Evolutionary conservation across 2,329 filamentous ascomycete genomes (phyloP).

Genomic region (Nannizziopsis arthrosporioides): DNA sequence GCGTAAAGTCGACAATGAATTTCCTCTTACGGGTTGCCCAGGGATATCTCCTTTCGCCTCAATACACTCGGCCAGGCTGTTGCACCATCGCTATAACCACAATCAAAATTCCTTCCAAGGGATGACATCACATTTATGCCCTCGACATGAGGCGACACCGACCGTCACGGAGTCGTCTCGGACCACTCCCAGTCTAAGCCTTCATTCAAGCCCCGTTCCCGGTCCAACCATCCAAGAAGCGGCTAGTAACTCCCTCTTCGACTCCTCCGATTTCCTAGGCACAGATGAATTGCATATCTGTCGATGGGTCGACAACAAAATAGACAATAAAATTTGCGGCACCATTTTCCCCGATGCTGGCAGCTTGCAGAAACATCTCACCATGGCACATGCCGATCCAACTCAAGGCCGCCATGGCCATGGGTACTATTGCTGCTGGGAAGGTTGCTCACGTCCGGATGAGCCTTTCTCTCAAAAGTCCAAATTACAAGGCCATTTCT

Average conservation of each 20-base stretch:
- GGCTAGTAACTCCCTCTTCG: slow-evolving; percentile 26
- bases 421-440: slow-evolving; percentile 37
- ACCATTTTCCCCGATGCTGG: slow-evolving; percentile 27
- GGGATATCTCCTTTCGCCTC: slow-evolving; percentile 6
- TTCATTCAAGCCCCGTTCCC: slow-evolving; percentile 22
- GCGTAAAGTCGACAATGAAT: background rate
- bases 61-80: background rate
- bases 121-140: slow-evolving; percentile 1
- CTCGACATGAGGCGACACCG: background rate
- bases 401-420: slow-evolving; percentile 29
- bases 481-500: slow-evolving; percentile 35
- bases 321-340: slow-evolving; percentile 23
- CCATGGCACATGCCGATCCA: slow-evolving; percentile 28
- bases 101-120: background rate
- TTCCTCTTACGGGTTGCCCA: slow-evolving; percentile 1
- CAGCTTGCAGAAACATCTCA: slow-evolving; percentile 32
- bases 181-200: slow-evolving; percentile 10
- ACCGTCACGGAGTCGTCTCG: slow-evolving; percentile 8
- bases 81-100: slow-evolving; percentile 8
- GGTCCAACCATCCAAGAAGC: slow-evolving; percentile 29
- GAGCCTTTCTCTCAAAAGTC: slow-evolving; percentile 37
- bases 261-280: slow-evolving; percentile 26
- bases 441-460: slow-evolving; percentile 32
- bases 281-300: slow-evolving; percentile 30
- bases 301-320: slow-evolving; percentile 24